phyloP scores from a whole-genome alignment of 768 basidiomycete genomes.

The Lactifluus volemus region DNA sequence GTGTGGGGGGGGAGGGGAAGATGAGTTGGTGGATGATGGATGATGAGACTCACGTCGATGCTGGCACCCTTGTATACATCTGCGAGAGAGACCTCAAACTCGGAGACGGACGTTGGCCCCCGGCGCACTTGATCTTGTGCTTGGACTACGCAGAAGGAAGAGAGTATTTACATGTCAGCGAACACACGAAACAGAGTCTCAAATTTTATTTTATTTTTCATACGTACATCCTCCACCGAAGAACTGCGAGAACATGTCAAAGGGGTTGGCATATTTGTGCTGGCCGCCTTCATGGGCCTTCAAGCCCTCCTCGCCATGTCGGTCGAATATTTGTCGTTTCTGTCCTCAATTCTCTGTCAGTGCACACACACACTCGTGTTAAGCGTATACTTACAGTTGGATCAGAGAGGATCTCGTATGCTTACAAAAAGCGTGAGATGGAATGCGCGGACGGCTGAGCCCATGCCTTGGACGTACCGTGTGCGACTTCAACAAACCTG shows the following conservation, averaged over 20 bases:
- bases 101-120: constrained; percentile 67
- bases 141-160: constrained; percentile 26
- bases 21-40: not conserved
- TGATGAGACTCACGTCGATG: constrained; percentile 59
- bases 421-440: constrained; percentile 30
- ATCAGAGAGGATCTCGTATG: constrained; percentile 94
- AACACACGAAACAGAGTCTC: not conserved
- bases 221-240: constrained; percentile 75
- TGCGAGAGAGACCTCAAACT: constrained; percentile 79
- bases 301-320: constrained; percentile 91
- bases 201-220: too few relatives aligned
- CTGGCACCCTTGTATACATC: constrained; percentile 85
- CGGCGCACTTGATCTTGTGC: constrained; percentile 56
- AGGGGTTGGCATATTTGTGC: constrained; percentile 67
- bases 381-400: constrained; percentile 38
- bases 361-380: not conserved
- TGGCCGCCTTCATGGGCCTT: constrained; percentile 89
- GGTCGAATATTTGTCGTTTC: constrained; percentile 93
- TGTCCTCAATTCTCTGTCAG: constrained; percentile 56
- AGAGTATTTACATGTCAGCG: not conserved
- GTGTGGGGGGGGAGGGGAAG: too few relatives aligned
- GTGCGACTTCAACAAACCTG: constrained; percentile 85
- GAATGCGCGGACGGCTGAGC: not conserved
- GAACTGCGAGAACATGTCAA: constrained; percentile 90
- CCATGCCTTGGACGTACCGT: constrained; percentile 43